A percentile compares a stretch with the other conserved stretches of the same genome.
phyloP scores from a whole-genome alignment of 1,284 basidiomycete species.

The Fistulinella cinereoalba region DNA sequence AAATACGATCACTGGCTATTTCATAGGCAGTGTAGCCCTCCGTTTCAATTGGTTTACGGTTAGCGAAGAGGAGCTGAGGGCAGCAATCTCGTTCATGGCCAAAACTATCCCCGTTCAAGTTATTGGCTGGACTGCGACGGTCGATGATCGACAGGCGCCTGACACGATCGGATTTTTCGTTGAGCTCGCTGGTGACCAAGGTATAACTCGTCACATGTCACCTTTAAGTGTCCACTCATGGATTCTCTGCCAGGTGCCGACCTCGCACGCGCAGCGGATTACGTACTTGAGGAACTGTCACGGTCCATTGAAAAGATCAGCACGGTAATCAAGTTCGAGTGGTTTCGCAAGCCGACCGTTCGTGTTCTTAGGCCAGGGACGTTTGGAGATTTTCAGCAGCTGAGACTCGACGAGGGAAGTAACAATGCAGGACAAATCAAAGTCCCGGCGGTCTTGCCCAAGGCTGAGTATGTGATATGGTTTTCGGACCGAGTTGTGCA shows the following conservation, averaged over 20 bases:
- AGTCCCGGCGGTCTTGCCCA: conserved; percentile 15
- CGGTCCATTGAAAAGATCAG: no score
- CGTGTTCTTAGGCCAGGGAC: conserved; percentile 11
- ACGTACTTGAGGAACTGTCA: no score
- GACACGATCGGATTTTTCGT: no score
- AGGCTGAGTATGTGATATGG: conserved; percentile 4
- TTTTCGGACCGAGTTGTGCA: conserved; percentile 2
- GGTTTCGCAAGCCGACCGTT: background rate
- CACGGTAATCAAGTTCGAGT: no score
- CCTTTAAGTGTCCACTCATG: no score
- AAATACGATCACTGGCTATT: background rate
- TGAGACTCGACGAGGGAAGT: conserved; percentile 17
- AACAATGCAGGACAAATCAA: conserved; percentile 16
- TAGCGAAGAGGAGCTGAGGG: conserved; percentile 3
- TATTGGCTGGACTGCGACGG: no score
- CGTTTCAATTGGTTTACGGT: conserved; percentile 15
- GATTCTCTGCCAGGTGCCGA: no score
- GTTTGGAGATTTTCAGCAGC: conserved; percentile 20
- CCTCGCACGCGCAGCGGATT: no score
- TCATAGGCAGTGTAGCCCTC: conserved; percentile 3
- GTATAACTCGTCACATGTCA: no score
- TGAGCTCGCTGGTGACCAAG: no score
- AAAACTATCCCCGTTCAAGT: no score
- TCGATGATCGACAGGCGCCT: no score
- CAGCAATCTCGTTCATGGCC: background rate